Conservation (phyloP, 768 basidiomycete genomes). For the Boletales sp. region DNA sequence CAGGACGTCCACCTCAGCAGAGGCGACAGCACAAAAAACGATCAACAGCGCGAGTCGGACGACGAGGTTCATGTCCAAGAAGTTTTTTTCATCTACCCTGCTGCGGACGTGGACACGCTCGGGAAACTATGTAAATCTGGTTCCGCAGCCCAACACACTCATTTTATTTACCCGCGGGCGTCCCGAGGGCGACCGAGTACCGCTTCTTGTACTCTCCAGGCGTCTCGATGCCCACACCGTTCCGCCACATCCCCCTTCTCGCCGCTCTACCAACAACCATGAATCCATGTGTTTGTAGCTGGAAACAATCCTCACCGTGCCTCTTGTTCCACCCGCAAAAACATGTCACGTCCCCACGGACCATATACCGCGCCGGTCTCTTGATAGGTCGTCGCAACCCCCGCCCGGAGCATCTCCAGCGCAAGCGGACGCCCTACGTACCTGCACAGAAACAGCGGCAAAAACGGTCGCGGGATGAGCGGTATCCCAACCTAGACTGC, state of each 20-base stretch:
- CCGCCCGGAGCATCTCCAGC: slow-evolving; percentile 75
- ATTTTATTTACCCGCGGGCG: background rate
- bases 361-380: slow-evolving; percentile 83
- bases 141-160: background rate
- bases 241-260: slow-evolving; percentile 73
- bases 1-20: background rate
- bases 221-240: slow-evolving; percentile 52
- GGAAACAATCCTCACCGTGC: slow-evolving; percentile 52
- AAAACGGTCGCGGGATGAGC: slow-evolving; percentile 46
- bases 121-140: background rate
- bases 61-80: no score
- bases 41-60: background rate
- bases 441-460: slow-evolving; percentile 47
- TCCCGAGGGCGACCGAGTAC: slow-evolving; percentile 32
- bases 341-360: slow-evolving; percentile 57
- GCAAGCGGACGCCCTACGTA: slow-evolving; percentile 46
- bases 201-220: slow-evolving; percentile 82
- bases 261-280: slow-evolving; percentile 40
- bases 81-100: no score
- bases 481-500: slow-evolving; percentile 47
- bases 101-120: no score
- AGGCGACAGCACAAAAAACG: background rate
- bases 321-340: slow-evolving; percentile 55
- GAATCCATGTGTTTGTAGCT: no score
- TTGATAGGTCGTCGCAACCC: slow-evolving; percentile 73